Evolutionary conservation across 176 grass and related monocot species (phyloP).

Genomic region (Paspalum vaginatum): DNA sequence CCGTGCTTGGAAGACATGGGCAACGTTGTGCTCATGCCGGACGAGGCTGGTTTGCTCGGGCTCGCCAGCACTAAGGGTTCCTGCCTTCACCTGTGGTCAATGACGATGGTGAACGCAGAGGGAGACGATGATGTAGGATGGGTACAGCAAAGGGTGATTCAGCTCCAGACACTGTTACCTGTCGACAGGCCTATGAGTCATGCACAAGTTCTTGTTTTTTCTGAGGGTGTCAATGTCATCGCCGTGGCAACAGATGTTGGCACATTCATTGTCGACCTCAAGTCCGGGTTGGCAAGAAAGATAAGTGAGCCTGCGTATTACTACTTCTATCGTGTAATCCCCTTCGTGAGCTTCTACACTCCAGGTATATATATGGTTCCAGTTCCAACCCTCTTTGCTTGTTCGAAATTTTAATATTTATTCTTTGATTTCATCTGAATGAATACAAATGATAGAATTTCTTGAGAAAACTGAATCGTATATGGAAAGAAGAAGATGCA

Average conservation of each 20-base stretch:
- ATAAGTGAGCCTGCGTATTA: not conserved
- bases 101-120: not conserved
- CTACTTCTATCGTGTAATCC: not conserved
- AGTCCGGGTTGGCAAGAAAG: not conserved
- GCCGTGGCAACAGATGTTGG: not conserved
- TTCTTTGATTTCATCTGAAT: not conserved
- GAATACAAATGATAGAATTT: not conserved
- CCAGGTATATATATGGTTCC: too few species aligned
- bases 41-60: not conserved
- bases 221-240: not conserved
- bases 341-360: not conserved
- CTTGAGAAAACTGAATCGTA: slow-evolving; percentile 1
- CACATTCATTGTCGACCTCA: not conserved
- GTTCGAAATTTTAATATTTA: not conserved
- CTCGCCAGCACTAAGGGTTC: not conserved
- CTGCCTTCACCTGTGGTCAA: not conserved
- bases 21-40: not conserved
- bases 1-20: not conserved
- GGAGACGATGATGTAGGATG: not conserved
- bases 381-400: not conserved
- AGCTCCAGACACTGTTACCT: not conserved
- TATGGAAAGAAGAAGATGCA: not conserved
- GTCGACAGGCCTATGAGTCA: not conserved
- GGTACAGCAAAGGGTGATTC: not conserved
- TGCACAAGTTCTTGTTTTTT: not conserved